Percentiles rank a stretch among this genome's conserved stretches.
Conservation (phyloP, 805 yeast species). For the Candida nemodendra region DNA sequence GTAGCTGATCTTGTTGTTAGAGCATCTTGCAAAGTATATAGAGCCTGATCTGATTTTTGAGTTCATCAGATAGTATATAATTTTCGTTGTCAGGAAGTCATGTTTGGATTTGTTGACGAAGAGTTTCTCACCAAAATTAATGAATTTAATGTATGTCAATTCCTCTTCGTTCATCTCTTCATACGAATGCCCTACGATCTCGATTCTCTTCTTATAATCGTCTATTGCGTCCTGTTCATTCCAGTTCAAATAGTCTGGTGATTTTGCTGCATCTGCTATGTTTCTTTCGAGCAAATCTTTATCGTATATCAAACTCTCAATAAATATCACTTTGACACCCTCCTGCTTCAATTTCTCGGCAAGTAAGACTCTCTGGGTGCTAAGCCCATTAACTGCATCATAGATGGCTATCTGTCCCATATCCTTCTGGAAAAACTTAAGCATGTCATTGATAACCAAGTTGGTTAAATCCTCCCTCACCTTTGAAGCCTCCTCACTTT, state of each 20-base stretch:
- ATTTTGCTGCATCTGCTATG: slow-evolving; percentile 78
- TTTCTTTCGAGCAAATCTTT: slow-evolving; percentile 65
- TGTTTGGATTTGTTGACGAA: slow-evolving; percentile 77
- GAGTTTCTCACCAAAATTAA: slow-evolving; percentile 85
- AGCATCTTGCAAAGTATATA: slow-evolving; percentile 89
- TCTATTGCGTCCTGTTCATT: slow-evolving; percentile 67
- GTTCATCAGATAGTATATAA: slow-evolving; percentile 90
- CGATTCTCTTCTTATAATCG: slow-evolving; percentile 75
- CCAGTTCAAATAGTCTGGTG: slow-evolving; percentile 86
- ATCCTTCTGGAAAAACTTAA: slow-evolving; percentile 65
- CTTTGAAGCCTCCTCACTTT: slow-evolving; percentile 42
- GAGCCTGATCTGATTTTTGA: slow-evolving; percentile 83
- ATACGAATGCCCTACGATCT: slow-evolving; percentile 64
- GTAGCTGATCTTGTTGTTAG: slow-evolving; percentile 54
- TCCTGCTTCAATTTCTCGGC: slow-evolving; percentile 50
- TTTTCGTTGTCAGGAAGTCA: slow-evolving; percentile 88
- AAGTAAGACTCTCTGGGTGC: slow-evolving; percentile 61
- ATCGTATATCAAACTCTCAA: slow-evolving; percentile 84
- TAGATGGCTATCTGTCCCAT: slow-evolving; percentile 94
- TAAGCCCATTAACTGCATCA: slow-evolving; percentile 89
- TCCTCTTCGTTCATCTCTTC: slow-evolving; percentile 63
- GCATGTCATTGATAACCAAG: slow-evolving; percentile 67
- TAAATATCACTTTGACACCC: slow-evolving; percentile 77
- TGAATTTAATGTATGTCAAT: slow-evolving; percentile 77
- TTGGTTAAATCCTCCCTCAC: slow-evolving; percentile 59